Evolutionary conservation across 495 filamentous ascomycete genomes (phyloP).

Genomic region (Aspergillus panamensis): DNA sequence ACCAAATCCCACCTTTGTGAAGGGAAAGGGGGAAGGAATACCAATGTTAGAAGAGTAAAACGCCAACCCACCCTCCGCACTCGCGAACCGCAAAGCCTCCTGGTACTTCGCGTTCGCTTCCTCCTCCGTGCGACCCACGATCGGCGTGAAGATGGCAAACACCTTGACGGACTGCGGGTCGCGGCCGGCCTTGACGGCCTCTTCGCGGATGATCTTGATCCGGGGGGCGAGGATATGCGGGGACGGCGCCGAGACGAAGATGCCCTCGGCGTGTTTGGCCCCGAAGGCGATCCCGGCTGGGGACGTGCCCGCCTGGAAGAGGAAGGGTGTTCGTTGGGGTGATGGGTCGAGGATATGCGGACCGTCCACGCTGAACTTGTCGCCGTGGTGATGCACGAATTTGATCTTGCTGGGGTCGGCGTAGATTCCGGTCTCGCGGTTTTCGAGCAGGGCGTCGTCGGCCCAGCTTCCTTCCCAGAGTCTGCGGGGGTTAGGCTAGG

Average conservation of each 20-base stretch:
- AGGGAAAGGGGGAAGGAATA: conserved; percentile 27
- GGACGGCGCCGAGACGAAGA: conserved; percentile 57
- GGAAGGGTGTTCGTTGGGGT: conserved; percentile 59
- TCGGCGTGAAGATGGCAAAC: conserved; percentile 55
- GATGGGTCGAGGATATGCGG: conserved; percentile 57
- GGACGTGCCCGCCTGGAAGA: conserved; percentile 65
- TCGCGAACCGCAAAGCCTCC: conserved; percentile 36
- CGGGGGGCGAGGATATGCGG: conserved; percentile 49
- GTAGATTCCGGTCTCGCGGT: conserved; percentile 49
- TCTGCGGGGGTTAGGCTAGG: too few relatives aligned
- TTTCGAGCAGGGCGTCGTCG: conserved; percentile 47
- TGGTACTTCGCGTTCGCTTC: conserved; percentile 53
- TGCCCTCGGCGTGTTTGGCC: conserved; percentile 58
- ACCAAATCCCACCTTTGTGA: accelerated
- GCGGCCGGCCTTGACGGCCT: conserved; percentile 48
- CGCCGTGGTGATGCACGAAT: conserved; percentile 54
- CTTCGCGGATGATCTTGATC: conserved; percentile 49
- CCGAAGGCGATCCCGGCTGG: conserved; percentile 55
- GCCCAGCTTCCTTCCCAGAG: conserved; percentile 62
- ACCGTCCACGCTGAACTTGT: conserved; percentile 51
- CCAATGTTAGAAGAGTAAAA: conserved; percentile 49
- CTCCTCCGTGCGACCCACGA: conserved; percentile 54
- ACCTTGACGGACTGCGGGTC: conserved; percentile 56
- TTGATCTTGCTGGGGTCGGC: conserved; percentile 52
- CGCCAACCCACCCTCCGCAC: not conserved